Evolutionary conservation across 2,329 filamentous ascomycete species (phyloP).

Genomic region (Trichoderma koningii): DNA sequence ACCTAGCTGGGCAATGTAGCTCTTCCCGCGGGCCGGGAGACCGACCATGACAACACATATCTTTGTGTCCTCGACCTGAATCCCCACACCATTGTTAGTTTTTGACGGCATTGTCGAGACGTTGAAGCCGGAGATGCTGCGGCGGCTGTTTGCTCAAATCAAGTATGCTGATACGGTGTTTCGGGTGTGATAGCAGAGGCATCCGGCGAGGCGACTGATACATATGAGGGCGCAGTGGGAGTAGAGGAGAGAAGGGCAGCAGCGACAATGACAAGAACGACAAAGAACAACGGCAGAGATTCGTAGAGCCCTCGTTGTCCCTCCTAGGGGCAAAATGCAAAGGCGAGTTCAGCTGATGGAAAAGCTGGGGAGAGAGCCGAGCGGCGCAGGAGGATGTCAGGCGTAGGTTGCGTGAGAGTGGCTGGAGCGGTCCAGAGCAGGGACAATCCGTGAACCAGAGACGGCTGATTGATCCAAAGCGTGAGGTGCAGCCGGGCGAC

Average conservation of each 20-base stretch:
- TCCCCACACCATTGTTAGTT: constrained; percentile 65
- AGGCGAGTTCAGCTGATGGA: constrained; percentile 1
- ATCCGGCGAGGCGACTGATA: constrained; percentile 27
- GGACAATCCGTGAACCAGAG: not conserved
- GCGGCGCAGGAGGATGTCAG: constrained; percentile 1
- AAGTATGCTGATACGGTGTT: constrained; percentile 27
- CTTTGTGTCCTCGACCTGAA: constrained; percentile 91
- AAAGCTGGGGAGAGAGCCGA: not conserved
- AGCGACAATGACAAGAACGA: not conserved
- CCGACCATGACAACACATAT: constrained; percentile 99
- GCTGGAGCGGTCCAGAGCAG: constrained; percentile 3
- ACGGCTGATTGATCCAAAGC: not conserved
- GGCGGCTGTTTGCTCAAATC: constrained; percentile 13
- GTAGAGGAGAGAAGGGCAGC: not conserved
- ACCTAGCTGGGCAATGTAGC: constrained; percentile 97
- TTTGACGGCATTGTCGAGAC: constrained; percentile 47
- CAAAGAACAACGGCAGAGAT: not conserved
- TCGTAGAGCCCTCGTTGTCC: not conserved
- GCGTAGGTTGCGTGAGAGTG: constrained; percentile 21
- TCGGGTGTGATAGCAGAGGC: constrained; percentile 28
- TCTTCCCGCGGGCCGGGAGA: constrained; percentile 92
- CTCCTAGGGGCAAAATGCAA: constrained; percentile 3
- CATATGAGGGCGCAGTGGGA: constrained; percentile 26
- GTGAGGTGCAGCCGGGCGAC: constrained; percentile 11
- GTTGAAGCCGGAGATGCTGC: constrained; percentile 10